Evolutionary conservation across 148 eudicot genomes (phyloP), one percentile per base, ranked within the genome.

Genomic region (Bassia scoparia): DNA sequence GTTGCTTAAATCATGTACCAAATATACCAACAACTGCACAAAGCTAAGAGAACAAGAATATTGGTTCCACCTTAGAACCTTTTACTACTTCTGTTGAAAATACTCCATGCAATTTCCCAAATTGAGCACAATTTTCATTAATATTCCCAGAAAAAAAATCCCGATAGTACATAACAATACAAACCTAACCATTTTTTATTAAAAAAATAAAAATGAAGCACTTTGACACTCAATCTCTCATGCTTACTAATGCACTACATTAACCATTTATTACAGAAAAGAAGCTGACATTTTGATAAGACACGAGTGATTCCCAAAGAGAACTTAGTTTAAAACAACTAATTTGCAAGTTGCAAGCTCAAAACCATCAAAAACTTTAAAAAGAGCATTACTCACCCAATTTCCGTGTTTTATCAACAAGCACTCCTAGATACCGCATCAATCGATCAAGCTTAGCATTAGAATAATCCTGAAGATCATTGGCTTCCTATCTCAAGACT

Each of bases 371-470:
- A 20, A 21, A 61, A n/a, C 17, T 21, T 1, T 20, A 27, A 61
- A 27, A 0, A 35, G 33, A 24, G 18, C 33, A 46, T 71, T 33
- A 83, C 88, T 85, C 84, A 95, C 98, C 98, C 77, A 91, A 70
- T 72, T 89, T 88, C 56, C 88, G 97, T 26, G 91, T 80, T 80
- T 89, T 91, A 80, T 84, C 92, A 72, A 97, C 96, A 87, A 95
- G 96, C 79, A 83, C 96, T 71, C 97, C 92, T 63, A 95, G 78
- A 86, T 95, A 95, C 8, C 96, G 84, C n/a, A 88, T 85, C 64
- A 89, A 86, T 60, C n/a, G 79, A 73, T 95, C 97, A 80, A 95
- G 90, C 84, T 91, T 95, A 50, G 93, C 99, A 86, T 86, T 88
- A 52, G 99, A 89, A 75, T 91, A 95, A 70, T 95, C 99, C 74